A percentile compares a stretch with the other conserved stretches of the same genome.
Evolutionary conservation across 2,329 filamentous ascomycete genomes (phyloP).

Genomic region (Geoglossum cookeanum): DNA sequence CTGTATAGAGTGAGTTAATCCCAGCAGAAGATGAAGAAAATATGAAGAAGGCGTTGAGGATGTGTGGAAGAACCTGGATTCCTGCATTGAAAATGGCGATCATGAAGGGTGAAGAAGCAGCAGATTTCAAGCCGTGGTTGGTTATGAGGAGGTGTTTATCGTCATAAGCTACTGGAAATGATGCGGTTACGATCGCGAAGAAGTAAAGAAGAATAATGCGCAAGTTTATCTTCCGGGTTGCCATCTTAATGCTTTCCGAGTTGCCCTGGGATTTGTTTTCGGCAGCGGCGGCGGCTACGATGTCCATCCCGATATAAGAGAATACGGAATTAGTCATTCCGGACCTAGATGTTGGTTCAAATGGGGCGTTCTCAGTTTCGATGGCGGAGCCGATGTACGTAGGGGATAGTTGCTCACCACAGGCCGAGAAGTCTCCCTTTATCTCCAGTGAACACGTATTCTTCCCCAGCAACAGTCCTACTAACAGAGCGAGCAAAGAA

Average conservation of each 20-base stretch:
- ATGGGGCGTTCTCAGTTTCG: not conserved
- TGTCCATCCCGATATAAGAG: conserved; percentile 23
- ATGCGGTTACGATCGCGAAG: conserved; percentile 14
- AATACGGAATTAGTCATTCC: conserved; percentile 13
- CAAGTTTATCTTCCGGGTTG: conserved; percentile 21
- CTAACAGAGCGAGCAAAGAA: not conserved
- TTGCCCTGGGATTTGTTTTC: conserved; percentile 18
- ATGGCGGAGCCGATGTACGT: not conserved
- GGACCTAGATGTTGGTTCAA: not conserved
- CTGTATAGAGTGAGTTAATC: conserved; percentile 23
- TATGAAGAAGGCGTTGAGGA: not conserved
- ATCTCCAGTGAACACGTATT: not conserved
- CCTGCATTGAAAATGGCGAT: conserved; percentile 22
- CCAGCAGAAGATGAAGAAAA: conserved; percentile 18
- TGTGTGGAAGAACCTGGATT: conserved; percentile 16
- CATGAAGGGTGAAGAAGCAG: conserved; percentile 20
- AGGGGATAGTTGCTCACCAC: not conserved
- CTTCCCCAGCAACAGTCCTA: not conserved
- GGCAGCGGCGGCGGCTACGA: conserved; percentile 22
- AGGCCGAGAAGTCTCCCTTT: not conserved
- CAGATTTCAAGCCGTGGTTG: conserved; percentile 12
- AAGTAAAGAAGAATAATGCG: conserved; percentile 18
- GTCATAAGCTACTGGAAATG: conserved; percentile 20
- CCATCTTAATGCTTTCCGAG: conserved; percentile 22
- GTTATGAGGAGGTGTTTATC: conserved; percentile 24